Evolutionary conservation across 805 yeast genomes (phyloP), one percentile per base, ranked within the genome.

Genomic region (Zygosaccharomyces bisporus): DNA sequence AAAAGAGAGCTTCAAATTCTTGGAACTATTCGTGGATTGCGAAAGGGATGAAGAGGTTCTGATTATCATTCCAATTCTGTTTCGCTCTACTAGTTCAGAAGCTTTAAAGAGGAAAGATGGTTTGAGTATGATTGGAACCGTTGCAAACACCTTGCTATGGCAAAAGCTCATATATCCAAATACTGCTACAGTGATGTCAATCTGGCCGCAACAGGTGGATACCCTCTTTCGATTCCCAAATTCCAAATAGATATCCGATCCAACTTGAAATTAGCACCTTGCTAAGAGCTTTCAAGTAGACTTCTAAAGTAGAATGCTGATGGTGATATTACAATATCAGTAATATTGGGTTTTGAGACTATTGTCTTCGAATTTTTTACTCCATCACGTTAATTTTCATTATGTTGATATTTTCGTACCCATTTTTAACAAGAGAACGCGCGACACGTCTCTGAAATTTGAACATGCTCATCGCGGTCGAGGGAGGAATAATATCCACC

Each of bases 11-110:
- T 27, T 20, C 13, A 18, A 14, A 29, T 31, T 12, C 21, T 43
- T 43, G 6, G 43, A 24, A 6, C 33, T 33, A 7, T 37, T 34
- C 25, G 33, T 18, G 12, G 20, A 24, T 29, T 43, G 43, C 16
- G 34, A 27, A 20, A 29, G 29, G 16, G 44, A 34, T 13, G 45
- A 35, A 14, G 30, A 34, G 14, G 37, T 17, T 20, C 39, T 41
- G 10, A 19, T 39, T 20, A 41, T 44, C 51, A 44, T 44, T 30
- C 34, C 45, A 39, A 36, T 23, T 32, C 27, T 33, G 36, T 27
- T 16, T 19, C 33, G 27, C 27, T 25, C 13, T 13, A 21, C 25
- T 9, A 37, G 14, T 17, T 12, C 12, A 10, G 33, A 17, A 32
- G 33, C 23, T 24, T 6, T 17, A 17, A 21, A 37, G 40, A 14